phyloP scores from a whole-genome alignment of 495 filamentous ascomycete species.

The Pseudevernia furfuracea region DNA sequence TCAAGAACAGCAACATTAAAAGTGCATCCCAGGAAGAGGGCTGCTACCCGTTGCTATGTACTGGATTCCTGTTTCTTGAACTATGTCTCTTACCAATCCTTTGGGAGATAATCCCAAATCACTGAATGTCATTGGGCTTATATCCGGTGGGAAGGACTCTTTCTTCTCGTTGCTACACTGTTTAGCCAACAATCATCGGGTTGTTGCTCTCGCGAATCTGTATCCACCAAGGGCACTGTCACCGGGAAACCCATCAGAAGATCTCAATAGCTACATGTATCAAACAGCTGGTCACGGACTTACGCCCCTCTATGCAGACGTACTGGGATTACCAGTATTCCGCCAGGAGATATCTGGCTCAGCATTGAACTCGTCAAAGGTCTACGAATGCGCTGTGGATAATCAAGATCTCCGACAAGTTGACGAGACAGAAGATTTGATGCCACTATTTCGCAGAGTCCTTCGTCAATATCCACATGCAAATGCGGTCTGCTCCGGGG shows the following conservation, averaged over 20 bases:
- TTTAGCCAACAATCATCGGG: conserved; percentile 70
- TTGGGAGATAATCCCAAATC: conserved; percentile 22
- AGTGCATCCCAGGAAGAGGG: not conserved
- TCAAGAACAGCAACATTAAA: not conserved
- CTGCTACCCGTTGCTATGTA: not conserved
- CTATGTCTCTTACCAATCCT: not conserved
- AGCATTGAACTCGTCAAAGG: conserved; percentile 56
- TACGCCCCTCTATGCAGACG: conserved; percentile 74
- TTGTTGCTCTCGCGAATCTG: conserved; percentile 86
- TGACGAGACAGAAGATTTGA: conserved; percentile 85
- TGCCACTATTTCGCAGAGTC: conserved; percentile 61
- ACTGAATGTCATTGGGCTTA: conserved; percentile 80
- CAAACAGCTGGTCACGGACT: conserved; percentile 88
- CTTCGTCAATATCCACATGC: conserved; percentile 59
- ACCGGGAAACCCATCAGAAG: conserved; percentile 27
- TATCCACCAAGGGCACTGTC: conserved; percentile 45
- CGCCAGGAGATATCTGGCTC: conserved; percentile 62
- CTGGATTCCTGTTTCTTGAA: not conserved
- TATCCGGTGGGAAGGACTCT: conserved; percentile 96
- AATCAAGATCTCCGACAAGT: conserved; percentile 3
- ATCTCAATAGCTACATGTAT: conserved; percentile 98
- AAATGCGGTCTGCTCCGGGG: conserved; percentile 81
- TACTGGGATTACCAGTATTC: conserved; percentile 72
- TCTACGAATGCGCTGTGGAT: conserved; percentile 38
- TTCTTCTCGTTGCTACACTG: conserved; percentile 91